A percentile compares a stretch with the other conserved stretches of the same genome.
phyloP scores from a whole-genome alignment of 306 rosid species.

The Oemleria cerasiformis region DNA sequence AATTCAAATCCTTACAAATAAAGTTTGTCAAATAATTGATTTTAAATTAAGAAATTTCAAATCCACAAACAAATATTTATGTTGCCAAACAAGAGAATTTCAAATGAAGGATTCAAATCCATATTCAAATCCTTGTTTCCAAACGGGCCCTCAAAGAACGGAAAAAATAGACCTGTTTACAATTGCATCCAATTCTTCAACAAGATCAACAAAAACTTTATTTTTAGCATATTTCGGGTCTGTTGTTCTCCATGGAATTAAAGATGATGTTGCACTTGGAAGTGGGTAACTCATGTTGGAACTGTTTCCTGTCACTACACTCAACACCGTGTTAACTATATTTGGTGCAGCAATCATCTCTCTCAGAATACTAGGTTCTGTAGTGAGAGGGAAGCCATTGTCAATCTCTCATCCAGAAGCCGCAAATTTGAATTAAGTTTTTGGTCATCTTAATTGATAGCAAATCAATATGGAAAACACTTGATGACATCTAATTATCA shows the following conservation, averaged over 20 bases:
- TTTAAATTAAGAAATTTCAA: too few species aligned
- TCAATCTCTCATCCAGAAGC: slow-evolving; percentile 98
- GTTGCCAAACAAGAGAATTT: too few species aligned
- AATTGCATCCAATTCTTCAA: slow-evolving; percentile 85
- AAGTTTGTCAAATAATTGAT: too few species aligned
- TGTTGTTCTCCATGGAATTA: slow-evolving; percentile 79
- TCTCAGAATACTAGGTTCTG: slow-evolving; percentile 83
- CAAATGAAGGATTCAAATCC: too few species aligned
- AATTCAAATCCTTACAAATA: too few species aligned
- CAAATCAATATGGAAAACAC: background rate
- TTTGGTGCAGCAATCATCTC: slow-evolving; percentile 96
- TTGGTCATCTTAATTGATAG: slow-evolving; percentile 4
- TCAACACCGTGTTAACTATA: slow-evolving; percentile 82
- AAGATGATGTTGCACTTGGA: slow-evolving; percentile 77
- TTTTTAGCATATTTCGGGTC: slow-evolving; percentile 69
- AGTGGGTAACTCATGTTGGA: slow-evolving; percentile 86
- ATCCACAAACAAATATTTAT: too few species aligned
- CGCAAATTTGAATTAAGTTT: slow-evolving; percentile 33
- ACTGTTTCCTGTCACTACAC: slow-evolving; percentile 87
- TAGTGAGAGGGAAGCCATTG: slow-evolving; percentile 96
- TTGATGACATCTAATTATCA: background rate
- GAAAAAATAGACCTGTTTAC: slow-evolving; percentile 53
- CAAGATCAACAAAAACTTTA: slow-evolving; percentile 84
- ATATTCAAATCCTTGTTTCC: too few species aligned
- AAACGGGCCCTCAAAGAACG: too few species aligned